phyloP scores from a whole-genome alignment of 1,284 basidiomycete species.

The Pholiota adiposa region DNA sequence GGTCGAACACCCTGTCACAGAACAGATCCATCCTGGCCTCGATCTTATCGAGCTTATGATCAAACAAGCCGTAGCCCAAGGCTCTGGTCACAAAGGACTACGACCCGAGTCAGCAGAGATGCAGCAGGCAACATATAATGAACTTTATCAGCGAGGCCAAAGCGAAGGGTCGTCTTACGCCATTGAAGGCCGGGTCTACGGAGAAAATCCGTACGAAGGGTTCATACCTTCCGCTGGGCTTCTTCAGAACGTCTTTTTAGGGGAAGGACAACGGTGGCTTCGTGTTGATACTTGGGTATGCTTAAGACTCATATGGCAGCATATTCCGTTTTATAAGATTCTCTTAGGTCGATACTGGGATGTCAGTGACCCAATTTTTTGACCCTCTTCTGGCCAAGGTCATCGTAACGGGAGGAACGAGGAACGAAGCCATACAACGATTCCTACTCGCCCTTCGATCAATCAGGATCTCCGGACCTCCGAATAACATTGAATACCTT shows the following conservation, averaged over 20 bases:
- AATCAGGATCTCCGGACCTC: conserved; percentile 45
- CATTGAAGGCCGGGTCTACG: conserved; percentile 70
- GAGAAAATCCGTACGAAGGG: conserved; percentile 63
- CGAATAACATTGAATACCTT: conserved; percentile 63
- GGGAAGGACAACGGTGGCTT: conserved; percentile 45
- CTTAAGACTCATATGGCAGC: neutral
- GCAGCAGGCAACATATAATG: conserved; percentile 38
- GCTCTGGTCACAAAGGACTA: conserved; percentile 19
- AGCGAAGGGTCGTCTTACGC: conserved; percentile 37
- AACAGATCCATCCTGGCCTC: conserved; percentile 57
- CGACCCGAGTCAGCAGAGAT: conserved; percentile 27
- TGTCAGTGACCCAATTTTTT: conserved; percentile 55
- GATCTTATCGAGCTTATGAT: conserved; percentile 76
- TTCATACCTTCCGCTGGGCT: conserved; percentile 69
- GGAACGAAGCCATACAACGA: conserved; percentile 45
- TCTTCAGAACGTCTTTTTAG: conserved; percentile 58
- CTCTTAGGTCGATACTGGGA: conserved; percentile 54
- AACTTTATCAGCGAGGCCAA: conserved; percentile 20
- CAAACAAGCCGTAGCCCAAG: conserved; percentile 49
- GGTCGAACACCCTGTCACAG: conserved; percentile 77
- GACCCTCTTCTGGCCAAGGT: conserved; percentile 64
- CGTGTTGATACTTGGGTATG: conserved; percentile 60
- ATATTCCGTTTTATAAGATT: neutral
- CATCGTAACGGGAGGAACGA: conserved; percentile 46
- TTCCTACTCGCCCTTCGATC: conserved; percentile 40